phyloP scores from a whole-genome alignment of 2,329 filamentous ascomycete species.

The Diaporthe sp. region DNA sequence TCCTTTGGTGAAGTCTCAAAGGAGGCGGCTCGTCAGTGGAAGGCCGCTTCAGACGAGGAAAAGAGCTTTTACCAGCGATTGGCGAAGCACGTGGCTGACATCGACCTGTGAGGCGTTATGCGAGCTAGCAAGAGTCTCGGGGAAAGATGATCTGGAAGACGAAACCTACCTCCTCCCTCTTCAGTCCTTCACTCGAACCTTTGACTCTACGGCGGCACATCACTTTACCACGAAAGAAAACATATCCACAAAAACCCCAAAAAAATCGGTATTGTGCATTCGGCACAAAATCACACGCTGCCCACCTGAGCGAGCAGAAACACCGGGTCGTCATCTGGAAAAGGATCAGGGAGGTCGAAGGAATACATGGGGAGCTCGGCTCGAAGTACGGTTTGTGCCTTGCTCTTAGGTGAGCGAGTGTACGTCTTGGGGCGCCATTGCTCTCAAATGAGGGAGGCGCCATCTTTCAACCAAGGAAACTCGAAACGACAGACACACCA shows the following conservation, averaged over 20 bases:
- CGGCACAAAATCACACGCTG: background rate
- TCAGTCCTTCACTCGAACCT: background rate
- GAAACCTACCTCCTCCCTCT: background rate
- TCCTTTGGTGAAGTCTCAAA: conserved; percentile 12
- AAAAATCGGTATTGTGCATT: background rate
- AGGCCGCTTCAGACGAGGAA: no score
- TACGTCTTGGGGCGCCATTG: conserved; percentile 28
- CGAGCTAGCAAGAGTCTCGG: background rate
- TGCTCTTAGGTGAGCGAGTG: conserved; percentile 35
- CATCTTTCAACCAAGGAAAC: conserved; percentile 24
- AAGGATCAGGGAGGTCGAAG: background rate
- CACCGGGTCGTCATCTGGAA: background rate
- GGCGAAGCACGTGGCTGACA: background rate
- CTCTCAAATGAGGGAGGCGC: conserved; percentile 22
- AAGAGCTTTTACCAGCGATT: no score
- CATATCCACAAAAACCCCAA: background rate
- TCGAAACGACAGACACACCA: conserved; percentile 19
- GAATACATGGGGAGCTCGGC: background rate
- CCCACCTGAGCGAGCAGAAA: background rate
- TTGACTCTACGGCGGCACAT: no score
- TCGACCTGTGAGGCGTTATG: background rate
- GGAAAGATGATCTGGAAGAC: no score
- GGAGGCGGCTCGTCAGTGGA: no score
- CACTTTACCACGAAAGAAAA: background rate
- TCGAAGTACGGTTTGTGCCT: conserved; percentile 18